phyloP scores from a whole-genome alignment of 768 basidiomycete genomes.

The Mycena belliarum region DNA sequence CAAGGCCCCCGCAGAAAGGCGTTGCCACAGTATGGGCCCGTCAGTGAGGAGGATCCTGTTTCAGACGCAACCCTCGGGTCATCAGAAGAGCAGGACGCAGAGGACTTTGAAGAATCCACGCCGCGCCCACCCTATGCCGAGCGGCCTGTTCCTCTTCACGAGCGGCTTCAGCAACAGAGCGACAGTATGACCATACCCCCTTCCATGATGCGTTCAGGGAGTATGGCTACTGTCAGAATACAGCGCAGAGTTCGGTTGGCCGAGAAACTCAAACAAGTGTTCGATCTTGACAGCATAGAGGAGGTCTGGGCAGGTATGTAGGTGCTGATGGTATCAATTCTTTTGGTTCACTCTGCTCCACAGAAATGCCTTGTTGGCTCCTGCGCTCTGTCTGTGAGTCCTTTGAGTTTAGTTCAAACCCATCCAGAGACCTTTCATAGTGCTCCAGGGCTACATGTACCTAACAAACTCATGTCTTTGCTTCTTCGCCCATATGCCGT shows the following conservation, averaged over 20 bases:
- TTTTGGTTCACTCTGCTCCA: slow-evolving; percentile 4
- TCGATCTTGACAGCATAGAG: slow-evolving; percentile 75
- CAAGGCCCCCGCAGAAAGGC: slow-evolving; percentile 22
- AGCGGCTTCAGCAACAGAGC: slow-evolving; percentile 10
- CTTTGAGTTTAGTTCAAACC: too few species aligned
- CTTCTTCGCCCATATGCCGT: slow-evolving; percentile 95
- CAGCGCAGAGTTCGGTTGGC: slow-evolving; percentile 74
- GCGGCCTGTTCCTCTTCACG: slow-evolving; percentile 6
- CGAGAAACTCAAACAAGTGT: slow-evolving; percentile 87
- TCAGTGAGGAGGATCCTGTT: slow-evolving; percentile 35
- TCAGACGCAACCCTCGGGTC: slow-evolving; percentile 30
- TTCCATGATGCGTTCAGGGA: slow-evolving; percentile 47
- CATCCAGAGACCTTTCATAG: too few species aligned
- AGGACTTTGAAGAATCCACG: slow-evolving; percentile 52
- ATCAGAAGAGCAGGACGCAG: slow-evolving; percentile 38
- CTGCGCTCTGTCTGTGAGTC: slow-evolving; percentile 86
- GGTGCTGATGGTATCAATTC: neutral
- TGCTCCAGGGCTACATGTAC: slow-evolving; percentile 97
- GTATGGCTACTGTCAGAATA: slow-evolving; percentile 72
- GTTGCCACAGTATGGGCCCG: slow-evolving; percentile 22
- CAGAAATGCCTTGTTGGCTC: slow-evolving; percentile 94
- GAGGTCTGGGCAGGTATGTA: slow-evolving; percentile 81
- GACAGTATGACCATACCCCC: slow-evolving; percentile 17
- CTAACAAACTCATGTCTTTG: slow-evolving; percentile 91
- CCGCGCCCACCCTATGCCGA: slow-evolving; percentile 35